A percentile compares a stretch with the other conserved stretches of the same genome.
phyloP scores from a whole-genome alignment of 192 early-diverging fungal species.

The Phlyctochytrium arcticum region DNA sequence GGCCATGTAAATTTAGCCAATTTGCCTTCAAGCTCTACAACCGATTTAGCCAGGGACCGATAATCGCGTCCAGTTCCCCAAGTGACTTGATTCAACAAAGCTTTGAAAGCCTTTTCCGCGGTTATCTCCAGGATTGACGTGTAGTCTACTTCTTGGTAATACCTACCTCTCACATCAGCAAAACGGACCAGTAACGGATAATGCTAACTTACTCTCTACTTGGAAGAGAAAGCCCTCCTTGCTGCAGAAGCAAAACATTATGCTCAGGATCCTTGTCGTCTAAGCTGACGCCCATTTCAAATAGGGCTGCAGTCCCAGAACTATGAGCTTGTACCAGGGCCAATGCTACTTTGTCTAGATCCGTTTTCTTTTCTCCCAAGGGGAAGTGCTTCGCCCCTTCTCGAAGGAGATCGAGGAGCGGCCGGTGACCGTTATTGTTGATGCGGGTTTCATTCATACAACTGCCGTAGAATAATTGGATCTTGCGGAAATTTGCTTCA shows the following conservation, averaged over 20 bases:
- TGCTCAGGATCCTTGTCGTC: slow-evolving; percentile 57
- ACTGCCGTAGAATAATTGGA: slow-evolving; percentile 52
- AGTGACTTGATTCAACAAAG: slow-evolving; percentile 27
- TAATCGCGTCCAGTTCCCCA: neutral
- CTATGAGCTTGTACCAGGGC: slow-evolving; percentile 4
- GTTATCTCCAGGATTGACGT: slow-evolving; percentile 37
- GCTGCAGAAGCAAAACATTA: slow-evolving; percentile 45
- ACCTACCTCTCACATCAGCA: slow-evolving; percentile 18
- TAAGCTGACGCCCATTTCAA: slow-evolving; percentile 42
- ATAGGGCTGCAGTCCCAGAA: slow-evolving; percentile 23
- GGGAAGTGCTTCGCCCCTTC: slow-evolving; percentile 1
- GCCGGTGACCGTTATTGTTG: neutral
- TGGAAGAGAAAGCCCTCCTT: slow-evolving; percentile 56
- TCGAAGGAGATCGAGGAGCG: neutral
- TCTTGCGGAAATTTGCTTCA: slow-evolving; percentile 48
- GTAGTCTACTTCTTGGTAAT: slow-evolving; percentile 50
- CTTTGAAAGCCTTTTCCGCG: slow-evolving; percentile 37
- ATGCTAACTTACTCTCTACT: slow-evolving; percentile 47
- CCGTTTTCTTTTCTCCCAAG: neutral
- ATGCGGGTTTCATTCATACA: slow-evolving; percentile 37
- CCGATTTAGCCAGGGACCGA: slow-evolving; percentile 32
- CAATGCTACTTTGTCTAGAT: neutral
- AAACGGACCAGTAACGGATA: too few species aligned
- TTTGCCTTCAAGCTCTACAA: slow-evolving; percentile 55
- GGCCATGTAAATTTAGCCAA: slow-evolving; percentile 48